Conservation (phyloP, 129 eudicot genomes). For the Chrysanthemum seticuspe region DNA sequence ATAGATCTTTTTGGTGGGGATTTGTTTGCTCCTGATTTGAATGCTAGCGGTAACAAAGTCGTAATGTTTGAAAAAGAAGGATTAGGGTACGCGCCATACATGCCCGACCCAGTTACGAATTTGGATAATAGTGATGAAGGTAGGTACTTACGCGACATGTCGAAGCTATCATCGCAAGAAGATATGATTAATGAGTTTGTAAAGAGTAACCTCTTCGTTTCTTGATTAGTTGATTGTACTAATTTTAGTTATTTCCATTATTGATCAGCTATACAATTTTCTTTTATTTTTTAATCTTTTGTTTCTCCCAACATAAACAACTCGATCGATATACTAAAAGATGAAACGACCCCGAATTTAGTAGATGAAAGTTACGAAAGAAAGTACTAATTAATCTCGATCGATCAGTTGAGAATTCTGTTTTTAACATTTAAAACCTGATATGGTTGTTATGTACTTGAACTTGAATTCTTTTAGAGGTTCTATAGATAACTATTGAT, state of each 20-base stretch:
- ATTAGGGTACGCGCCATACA: constrained; percentile 15
- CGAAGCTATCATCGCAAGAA: constrained; percentile 44
- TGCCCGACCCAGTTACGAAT: constrained; percentile 28
- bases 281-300: neutral
- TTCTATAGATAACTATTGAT: no score
- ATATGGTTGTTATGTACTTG: no score
- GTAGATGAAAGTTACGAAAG: no score
- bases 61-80: constrained; percentile 31
- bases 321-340: no score
- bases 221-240: constrained; percentile 17
- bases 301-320: neutral
- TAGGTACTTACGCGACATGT: constrained; percentile 24
- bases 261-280: neutral
- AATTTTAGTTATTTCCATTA: neutral
- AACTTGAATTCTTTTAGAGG: no score
- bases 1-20: constrained; percentile 35
- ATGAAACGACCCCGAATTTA: no score
- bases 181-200: constrained; percentile 53
- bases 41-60: constrained; percentile 24
- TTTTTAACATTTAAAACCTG: no score
- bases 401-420: neutral
- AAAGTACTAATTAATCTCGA: neutral
- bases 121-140: constrained; percentile 19
- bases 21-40: constrained; percentile 35
- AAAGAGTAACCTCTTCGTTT: constrained; percentile 35